Evolutionary conservation across 1,284 basidiomycete genomes (phyloP).

Genomic region (Mycocalia duriaeana): DNA sequence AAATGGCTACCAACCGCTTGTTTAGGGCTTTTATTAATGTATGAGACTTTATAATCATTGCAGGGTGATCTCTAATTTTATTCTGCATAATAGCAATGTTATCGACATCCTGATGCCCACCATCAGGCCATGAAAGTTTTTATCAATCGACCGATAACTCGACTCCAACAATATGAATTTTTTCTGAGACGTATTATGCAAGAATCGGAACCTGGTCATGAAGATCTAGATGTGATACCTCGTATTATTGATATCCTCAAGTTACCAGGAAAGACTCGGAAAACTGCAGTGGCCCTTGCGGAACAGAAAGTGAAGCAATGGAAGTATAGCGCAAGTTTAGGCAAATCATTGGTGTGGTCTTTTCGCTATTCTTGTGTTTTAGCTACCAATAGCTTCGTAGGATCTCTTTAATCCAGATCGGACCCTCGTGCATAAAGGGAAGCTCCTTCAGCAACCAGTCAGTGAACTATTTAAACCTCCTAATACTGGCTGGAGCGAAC

Average conservation of each 20-base stretch:
- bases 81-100: slow-evolving; percentile 44
- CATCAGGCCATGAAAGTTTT: slow-evolving; percentile 82
- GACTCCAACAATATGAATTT: slow-evolving; percentile 83
- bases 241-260: slow-evolving; percentile 84
- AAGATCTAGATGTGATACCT: slow-evolving; percentile 76
- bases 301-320: slow-evolving; percentile 85
- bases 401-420: slow-evolving; percentile 81
- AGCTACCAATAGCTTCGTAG: slow-evolving; percentile 26
- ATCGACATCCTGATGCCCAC: slow-evolving; percentile 65
- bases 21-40: too few relatives aligned
- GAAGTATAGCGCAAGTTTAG: slow-evolving; percentile 79
- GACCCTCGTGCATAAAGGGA: slow-evolving; percentile 79
- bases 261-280: slow-evolving; percentile 76
- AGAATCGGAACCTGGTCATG: slow-evolving; percentile 68
- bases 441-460: slow-evolving; percentile 80
- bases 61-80: neutral
- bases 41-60: too few relatives aligned
- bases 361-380: slow-evolving; percentile 2
- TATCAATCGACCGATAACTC: slow-evolving; percentile 82
- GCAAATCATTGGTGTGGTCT: slow-evolving; percentile 61
- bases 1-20: too few relatives aligned
- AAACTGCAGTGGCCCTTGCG: slow-evolving; percentile 78
- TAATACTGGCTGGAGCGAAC: slow-evolving; percentile 81
- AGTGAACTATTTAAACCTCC: too few relatives aligned
- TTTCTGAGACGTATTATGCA: slow-evolving; percentile 78